These are phyloP conservation scores for Pseudopyricularia javanii DNA, from an alignment of 2,329 filamentous ascomycete species.

Conservation along the genomic window DNA sequence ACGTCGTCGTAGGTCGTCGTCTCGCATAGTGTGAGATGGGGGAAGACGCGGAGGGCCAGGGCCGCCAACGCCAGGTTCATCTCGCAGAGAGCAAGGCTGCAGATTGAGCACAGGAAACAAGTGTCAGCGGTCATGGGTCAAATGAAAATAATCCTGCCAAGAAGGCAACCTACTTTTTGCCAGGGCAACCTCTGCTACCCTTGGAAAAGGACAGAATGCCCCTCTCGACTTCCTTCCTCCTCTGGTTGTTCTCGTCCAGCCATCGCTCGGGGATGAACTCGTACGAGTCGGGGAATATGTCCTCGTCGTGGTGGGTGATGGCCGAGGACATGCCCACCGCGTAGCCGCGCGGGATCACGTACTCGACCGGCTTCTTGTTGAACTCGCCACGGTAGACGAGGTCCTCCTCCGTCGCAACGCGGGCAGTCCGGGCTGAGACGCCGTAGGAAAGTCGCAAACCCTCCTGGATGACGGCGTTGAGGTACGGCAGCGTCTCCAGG, in stretches of 20 bases:
- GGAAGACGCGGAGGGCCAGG: slow-evolving; percentile 15
- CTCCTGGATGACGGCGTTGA: slow-evolving; percentile 13
- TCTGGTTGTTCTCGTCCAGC: slow-evolving; percentile 17
- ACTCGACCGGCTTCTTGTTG: slow-evolving; percentile 8
- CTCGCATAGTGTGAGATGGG: slow-evolving; percentile 13
- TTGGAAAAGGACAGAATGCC: slow-evolving; percentile 27
- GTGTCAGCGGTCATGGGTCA: not conserved
- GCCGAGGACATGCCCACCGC: slow-evolving; percentile 24
- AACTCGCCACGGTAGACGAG: slow-evolving; percentile 8
- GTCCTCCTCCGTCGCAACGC: slow-evolving; percentile 10
- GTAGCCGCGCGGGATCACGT: slow-evolving; percentile 21
- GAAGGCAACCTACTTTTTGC: slow-evolving; percentile 18
- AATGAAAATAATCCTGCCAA: not conserved
- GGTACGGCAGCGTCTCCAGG: slow-evolving; percentile 26
- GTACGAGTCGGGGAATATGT: slow-evolving; percentile 22
- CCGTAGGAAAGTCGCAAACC: slow-evolving; percentile 11
- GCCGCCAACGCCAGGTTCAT: slow-evolving; percentile 13
- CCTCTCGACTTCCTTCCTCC: slow-evolving; percentile 19
- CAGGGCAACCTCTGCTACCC: slow-evolving; percentile 26
- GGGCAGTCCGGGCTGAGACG: slow-evolving; percentile 7
- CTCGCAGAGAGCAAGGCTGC: slow-evolving; percentile 16
- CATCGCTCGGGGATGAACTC: slow-evolving; percentile 26
- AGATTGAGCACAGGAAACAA: not conserved
- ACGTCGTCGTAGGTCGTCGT: slow-evolving; percentile 15
- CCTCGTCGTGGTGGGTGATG: slow-evolving; percentile 25